phyloP scores from a whole-genome alignment of 495 filamentous ascomycete genomes.

The Talaromyces nanjingensis region DNA sequence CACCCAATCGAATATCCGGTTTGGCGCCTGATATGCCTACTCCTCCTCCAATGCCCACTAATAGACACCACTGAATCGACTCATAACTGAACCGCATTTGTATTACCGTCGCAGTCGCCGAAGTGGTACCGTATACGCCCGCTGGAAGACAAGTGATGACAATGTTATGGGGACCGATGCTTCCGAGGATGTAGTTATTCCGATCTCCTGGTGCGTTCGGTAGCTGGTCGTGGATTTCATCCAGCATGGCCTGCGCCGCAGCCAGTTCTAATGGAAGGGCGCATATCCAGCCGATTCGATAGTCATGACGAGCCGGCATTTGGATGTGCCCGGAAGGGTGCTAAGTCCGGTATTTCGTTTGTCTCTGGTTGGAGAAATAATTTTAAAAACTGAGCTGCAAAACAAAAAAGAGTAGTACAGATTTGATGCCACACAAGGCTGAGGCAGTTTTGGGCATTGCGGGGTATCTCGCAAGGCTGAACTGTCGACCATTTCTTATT shows the following conservation, averaged over 20 bases:
- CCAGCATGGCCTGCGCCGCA: conserved; percentile 38
- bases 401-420: neutral
- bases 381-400: neutral
- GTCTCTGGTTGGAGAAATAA: neutral
- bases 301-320: neutral
- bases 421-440: neutral
- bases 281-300: neutral
- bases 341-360: neutral
- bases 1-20: conserved; percentile 3
- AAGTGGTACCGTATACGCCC: conserved; percentile 15
- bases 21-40: neutral
- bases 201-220: neutral
- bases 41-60: neutral
- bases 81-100: neutral
- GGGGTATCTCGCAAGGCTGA: neutral
- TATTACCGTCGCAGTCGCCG: neutral
- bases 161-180: conserved; percentile 24
- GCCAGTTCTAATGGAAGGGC: conserved; percentile 22
- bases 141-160: conserved; percentile 22
- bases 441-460: neutral
- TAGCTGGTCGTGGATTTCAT: conserved; percentile 19
- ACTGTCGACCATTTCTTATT: neutral
- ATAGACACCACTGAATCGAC: neutral
- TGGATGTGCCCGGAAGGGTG: neutral
- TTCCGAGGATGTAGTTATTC: conserved; percentile 37